Evolutionary conservation across 805 yeast species (phyloP).

Genomic region (Dipodascopsis tothii): DNA sequence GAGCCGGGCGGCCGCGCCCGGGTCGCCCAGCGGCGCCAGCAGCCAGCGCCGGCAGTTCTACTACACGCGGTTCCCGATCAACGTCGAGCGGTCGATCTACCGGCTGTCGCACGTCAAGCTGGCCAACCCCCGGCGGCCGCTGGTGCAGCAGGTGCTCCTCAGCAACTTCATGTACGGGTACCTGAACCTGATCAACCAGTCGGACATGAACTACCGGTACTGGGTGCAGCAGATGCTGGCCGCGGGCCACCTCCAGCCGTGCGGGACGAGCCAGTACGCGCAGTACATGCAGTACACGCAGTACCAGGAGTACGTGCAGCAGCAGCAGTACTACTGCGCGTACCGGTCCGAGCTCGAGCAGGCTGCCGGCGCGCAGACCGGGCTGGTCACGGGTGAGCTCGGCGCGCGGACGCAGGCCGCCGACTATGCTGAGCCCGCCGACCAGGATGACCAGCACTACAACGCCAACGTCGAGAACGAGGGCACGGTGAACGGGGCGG

Average conservation of each 20-base stretch:
- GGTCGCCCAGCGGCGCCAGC: constrained; percentile 4
- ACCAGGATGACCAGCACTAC: no score
- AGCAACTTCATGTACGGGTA: constrained; percentile 98
- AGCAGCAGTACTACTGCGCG: constrained; percentile 15
- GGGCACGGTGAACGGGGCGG: no score
- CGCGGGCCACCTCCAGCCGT: background rate
- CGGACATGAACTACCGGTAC: constrained; percentile 3
- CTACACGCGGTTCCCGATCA: constrained; percentile 67
- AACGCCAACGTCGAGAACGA: no score
- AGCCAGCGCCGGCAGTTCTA: constrained; percentile 15
- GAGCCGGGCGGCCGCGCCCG: background rate
- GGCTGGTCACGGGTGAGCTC: no score
- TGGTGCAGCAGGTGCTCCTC: constrained; percentile 83
- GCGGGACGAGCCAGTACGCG: constrained; percentile 16
- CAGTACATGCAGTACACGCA: constrained; percentile 32
- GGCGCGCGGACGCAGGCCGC: no score
- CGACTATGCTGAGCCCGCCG: no score
- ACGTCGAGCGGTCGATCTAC: constrained; percentile 92
- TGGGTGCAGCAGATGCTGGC: constrained; percentile 8
- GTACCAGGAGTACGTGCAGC: constrained; percentile 7
- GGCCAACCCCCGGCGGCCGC: constrained; percentile 86
- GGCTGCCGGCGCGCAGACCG: no score
- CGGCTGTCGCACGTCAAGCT: constrained; percentile 84
- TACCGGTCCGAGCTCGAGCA: background rate
- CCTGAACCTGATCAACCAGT: constrained; percentile 88